Evolutionary conservation across 176 grass and related monocot species (phyloP).

Genomic region (Zoysia japonica): DNA sequence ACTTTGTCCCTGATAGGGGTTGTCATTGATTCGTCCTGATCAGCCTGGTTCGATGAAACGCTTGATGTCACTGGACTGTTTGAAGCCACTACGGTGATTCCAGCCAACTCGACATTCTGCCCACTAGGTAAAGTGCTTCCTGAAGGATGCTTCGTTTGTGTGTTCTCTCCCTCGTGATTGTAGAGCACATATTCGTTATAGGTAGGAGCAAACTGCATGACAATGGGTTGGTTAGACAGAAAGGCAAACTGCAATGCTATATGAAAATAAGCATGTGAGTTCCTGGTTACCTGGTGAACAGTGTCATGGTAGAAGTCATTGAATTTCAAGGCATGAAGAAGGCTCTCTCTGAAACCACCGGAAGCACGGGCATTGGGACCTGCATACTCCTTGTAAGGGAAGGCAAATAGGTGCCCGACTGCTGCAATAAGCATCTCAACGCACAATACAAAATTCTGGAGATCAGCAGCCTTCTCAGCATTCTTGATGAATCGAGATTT

Average conservation of each 20-base stretch:
- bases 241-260: neutral
- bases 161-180: slow-evolving; percentile 71
- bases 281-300: slow-evolving; percentile 87
- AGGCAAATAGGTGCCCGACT: slow-evolving; percentile 71
- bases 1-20: slow-evolving; percentile 78
- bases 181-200: slow-evolving; percentile 98
- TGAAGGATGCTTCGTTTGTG: slow-evolving; percentile 67
- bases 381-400: slow-evolving; percentile 97
- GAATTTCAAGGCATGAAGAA: slow-evolving; percentile 88
- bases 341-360: slow-evolving; percentile 72
- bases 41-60: slow-evolving; percentile 40
- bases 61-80: slow-evolving; percentile 46
- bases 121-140: slow-evolving; percentile 50
- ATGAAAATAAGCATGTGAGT: neutral
- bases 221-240: slow-evolving; percentile 25
- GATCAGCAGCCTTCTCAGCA: slow-evolving; percentile 83
- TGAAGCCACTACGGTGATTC: slow-evolving; percentile 43
- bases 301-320: slow-evolving; percentile 99
- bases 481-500: slow-evolving; percentile 86
- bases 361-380: slow-evolving; percentile 72
- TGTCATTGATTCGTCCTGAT: slow-evolving; percentile 84
- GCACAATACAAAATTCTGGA: slow-evolving; percentile 87
- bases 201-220: slow-evolving; percentile 84
- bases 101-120: slow-evolving; percentile 71
- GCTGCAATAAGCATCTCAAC: slow-evolving; percentile 98